Evolutionary conservation across 805 yeast species (phyloP), one percentile per base, ranked within the genome.

Genomic region (Nakazawaea anatomiae): DNA sequence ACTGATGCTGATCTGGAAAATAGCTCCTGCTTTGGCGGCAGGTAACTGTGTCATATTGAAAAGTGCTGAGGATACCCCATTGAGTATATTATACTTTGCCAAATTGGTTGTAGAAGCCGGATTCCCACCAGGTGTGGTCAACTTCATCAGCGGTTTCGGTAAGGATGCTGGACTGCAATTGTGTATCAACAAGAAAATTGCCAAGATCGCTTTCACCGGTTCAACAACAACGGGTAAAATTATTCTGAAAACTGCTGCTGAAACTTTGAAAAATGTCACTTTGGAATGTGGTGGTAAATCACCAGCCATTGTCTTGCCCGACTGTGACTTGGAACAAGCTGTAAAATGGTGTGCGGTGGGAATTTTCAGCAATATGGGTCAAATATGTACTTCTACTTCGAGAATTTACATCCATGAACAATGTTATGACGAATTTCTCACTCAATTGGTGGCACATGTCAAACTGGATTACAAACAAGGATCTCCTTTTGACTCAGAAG

Each of bases 161-260:
- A 72, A 76, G 57, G 76, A 75, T 58, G 83, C 85, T 55, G 94
- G 94, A 67, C 74, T 77, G 50, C 80, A 85, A 43, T 75, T 86
- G 56, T 73, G 86, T 45, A 70, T 73, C 53, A 90, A 86, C 66
- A 82, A 80, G 55, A 77, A 71, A 57, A 77, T 86, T 57, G 79
- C 80, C 63, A 86, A 86, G 68, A 74, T 85, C 60, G 88, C 91
- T 4, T 86, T 86, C 71, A 86, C 94, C 47, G 94, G 94, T 59
- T 85, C 91, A 30, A 86, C 92, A 40, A 79, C 77, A 48, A 76
- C 85, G 51, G 94, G 94, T 66, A 80, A 80, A 65, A 71, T 69
- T 60, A 82, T 86, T 56, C 85, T 85, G 82, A 75, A 76, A 58
- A 73, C 76, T 58, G 87, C 89, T 59, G 85, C 89, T 11, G 57